phyloP scores from a whole-genome alignment of 257 asterid genomes.

The Anisodus tanguticus region DNA sequence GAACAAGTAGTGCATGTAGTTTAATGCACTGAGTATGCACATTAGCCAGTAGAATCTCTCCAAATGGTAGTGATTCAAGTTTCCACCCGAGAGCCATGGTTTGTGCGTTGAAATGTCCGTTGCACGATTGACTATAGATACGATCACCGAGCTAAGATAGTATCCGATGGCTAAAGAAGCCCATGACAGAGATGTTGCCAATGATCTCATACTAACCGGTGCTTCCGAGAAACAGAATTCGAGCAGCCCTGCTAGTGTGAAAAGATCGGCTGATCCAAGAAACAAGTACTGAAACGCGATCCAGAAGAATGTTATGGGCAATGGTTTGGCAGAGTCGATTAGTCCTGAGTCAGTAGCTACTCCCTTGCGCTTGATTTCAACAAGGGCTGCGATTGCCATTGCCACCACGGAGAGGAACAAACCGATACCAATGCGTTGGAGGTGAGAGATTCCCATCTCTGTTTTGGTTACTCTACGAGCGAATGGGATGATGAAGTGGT shows the following conservation, averaged over 20 bases:
- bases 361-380: slow-evolving; percentile 70
- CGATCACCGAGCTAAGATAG: slow-evolving; percentile 74
- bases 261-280: slow-evolving; percentile 92
- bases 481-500: slow-evolving; percentile 73
- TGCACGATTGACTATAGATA: slow-evolving; percentile 68
- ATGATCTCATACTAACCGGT: slow-evolving; percentile 76
- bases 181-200: slow-evolving; percentile 86
- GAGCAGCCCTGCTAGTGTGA: slow-evolving; percentile 80
- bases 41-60: slow-evolving; percentile 92
- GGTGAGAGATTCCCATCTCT: slow-evolving; percentile 74
- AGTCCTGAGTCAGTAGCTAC: slow-evolving; percentile 47
- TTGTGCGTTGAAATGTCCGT: slow-evolving; percentile 52
- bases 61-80: slow-evolving; percentile 65
- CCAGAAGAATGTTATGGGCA: slow-evolving; percentile 83
- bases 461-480: slow-evolving; percentile 60
- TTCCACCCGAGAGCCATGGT: slow-evolving; percentile 75
- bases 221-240: slow-evolving; percentile 97
- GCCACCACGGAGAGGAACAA: slow-evolving; percentile 67
- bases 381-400: slow-evolving; percentile 77
- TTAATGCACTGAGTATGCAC: slow-evolving; percentile 70
- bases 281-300: slow-evolving; percentile 80
- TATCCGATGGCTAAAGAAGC: slow-evolving; percentile 91
- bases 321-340: slow-evolving; percentile 49
- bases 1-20: slow-evolving; percentile 73
- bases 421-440: slow-evolving; percentile 81